Percentiles rank a stretch among this genome's conserved stretches.
Conservation (phyloP, 805 yeast genomes). For the Scheffersomyces amazonensis region DNA sequence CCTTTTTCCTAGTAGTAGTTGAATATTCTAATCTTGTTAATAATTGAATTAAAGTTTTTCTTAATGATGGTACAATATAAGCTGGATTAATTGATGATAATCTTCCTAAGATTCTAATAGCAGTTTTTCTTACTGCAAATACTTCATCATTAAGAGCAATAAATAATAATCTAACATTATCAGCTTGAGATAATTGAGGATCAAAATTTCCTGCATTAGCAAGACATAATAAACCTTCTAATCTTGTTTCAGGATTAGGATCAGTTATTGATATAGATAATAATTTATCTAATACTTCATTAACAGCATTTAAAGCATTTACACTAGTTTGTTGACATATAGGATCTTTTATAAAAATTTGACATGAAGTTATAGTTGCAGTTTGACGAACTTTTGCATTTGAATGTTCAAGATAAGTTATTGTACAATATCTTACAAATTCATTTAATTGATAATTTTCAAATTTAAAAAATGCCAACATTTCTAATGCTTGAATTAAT, state of each 20-base stretch:
- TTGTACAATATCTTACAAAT: conserved; percentile 79
- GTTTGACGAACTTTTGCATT: conserved; percentile 75
- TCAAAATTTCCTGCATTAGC: conserved; percentile 67
- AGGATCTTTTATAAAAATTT: conserved; percentile 72
- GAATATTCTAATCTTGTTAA: conserved; percentile 84
- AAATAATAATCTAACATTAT: conserved; percentile 77
- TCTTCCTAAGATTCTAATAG: conserved; percentile 79
- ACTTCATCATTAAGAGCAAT: conserved; percentile 90
- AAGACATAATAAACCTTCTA: conserved; percentile 71
- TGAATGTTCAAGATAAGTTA: conserved; percentile 80
- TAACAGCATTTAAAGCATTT: conserved; percentile 76
- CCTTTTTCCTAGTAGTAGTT: conserved; percentile 68
- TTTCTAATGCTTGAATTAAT: conserved; percentile 74
- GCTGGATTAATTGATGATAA: conserved; percentile 89
- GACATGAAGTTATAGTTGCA: conserved; percentile 82
- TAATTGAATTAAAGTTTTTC: conserved; percentile 82
- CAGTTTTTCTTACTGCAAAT: conserved; percentile 76
- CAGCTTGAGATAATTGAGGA: conserved; percentile 92
- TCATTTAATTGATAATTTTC: conserved; percentile 76
- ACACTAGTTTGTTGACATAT: conserved; percentile 82
- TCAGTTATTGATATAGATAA: conserved; percentile 85
- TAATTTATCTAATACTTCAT: conserved; percentile 78
- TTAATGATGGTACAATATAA: conserved; percentile 86
- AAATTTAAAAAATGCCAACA: conserved; percentile 73
- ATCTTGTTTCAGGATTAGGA: conserved; percentile 78